phyloP scores from a whole-genome alignment of 2,329 filamentous ascomycete genomes.

The Rutstroemia sp. region DNA sequence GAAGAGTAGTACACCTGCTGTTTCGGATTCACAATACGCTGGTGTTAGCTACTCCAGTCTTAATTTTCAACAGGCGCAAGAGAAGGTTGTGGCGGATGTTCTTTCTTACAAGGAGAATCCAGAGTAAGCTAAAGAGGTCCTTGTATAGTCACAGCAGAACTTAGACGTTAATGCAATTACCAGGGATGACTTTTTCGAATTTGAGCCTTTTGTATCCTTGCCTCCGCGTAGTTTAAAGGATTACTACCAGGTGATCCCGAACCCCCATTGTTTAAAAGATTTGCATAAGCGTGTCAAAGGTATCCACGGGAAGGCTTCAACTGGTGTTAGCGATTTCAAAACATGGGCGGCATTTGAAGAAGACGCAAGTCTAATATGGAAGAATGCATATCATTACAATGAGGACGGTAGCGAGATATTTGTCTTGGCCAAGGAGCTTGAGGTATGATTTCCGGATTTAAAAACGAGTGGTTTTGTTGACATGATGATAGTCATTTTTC shows the following conservation, averaged over 20 bases:
- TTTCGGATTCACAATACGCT: slow-evolving; percentile 47
- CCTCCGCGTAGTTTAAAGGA: slow-evolving; percentile 69
- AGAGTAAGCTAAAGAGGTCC: slow-evolving; percentile 40
- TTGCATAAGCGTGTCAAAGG: slow-evolving; percentile 73
- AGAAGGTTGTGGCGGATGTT: slow-evolving; percentile 73
- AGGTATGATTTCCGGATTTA: slow-evolving; percentile 44
- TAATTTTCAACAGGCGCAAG: slow-evolving; percentile 76
- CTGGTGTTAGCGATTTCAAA: slow-evolving; percentile 61
- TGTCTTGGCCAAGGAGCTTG: slow-evolving; percentile 66
- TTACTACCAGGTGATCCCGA: slow-evolving; percentile 77
- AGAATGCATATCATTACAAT: slow-evolving; percentile 83
- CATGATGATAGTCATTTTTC: slow-evolving; percentile 53
- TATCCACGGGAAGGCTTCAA: slow-evolving; percentile 56
- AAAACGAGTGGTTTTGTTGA: slow-evolving; percentile 9
- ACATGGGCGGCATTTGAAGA: slow-evolving; percentile 78
- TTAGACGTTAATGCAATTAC: not conserved
- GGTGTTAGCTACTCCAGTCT: slow-evolving; percentile 60
- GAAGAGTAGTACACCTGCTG: slow-evolving; percentile 33
- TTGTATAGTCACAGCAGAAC: not conserved
- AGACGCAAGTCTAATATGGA: slow-evolving; percentile 74
- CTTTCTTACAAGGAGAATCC: slow-evolving; percentile 44
- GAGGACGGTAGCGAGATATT: slow-evolving; percentile 86
- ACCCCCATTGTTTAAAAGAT: slow-evolving; percentile 71
- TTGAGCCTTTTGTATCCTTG: slow-evolving; percentile 69
- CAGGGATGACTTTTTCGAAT: slow-evolving; percentile 62